Conservation (phyloP, 1,284 basidiomycete species). For the Stygiomarasmius scandens region DNA sequence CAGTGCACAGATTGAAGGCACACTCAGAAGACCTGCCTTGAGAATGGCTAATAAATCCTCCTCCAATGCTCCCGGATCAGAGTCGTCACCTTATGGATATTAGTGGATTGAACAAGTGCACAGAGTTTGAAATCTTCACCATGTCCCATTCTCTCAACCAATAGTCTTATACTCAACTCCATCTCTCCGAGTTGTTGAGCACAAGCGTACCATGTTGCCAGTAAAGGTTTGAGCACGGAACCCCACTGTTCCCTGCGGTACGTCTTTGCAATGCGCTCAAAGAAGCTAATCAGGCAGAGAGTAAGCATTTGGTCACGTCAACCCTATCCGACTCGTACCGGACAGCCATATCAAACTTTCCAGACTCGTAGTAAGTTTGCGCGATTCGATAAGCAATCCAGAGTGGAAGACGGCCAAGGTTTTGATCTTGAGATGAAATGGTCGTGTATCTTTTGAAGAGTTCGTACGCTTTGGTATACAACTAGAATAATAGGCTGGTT, state of each 20-base stretch:
- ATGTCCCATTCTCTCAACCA: conserved; percentile 82
- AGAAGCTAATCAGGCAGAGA: conserved; percentile 64
- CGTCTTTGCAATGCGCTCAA: conserved; percentile 83
- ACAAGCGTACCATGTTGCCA: conserved; percentile 79
- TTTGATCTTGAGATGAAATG: conserved; percentile 37
- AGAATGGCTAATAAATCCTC: conserved; percentile 73
- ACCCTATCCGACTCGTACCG: conserved; percentile 45
- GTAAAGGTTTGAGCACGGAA: conserved; percentile 68
- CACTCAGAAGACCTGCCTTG: conserved; percentile 40
- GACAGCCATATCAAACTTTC: conserved; percentile 83
- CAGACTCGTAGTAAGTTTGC: conserved; percentile 74
- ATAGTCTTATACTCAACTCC: conserved; percentile 69
- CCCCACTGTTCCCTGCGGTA: conserved; percentile 85
- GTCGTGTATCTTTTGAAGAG: conserved; percentile 56
- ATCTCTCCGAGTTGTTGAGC: conserved; percentile 76
- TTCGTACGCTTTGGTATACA: conserved; percentile 84
- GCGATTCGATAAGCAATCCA: conserved; percentile 89
- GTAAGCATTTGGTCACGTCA: neutral
- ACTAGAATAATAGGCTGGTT: conserved; percentile 39
- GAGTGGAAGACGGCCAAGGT: conserved; percentile 74
- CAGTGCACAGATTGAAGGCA: conserved; percentile 1
- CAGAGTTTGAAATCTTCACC: conserved; percentile 43
- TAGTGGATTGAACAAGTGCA: conserved; percentile 1
- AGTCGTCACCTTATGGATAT: conserved; percentile 40
- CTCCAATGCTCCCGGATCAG: conserved; percentile 50